These are phyloP conservation scores for Hypholoma fasciculare DNA, from an alignment of 768 basidiomycete genomes.

Conservation along the genomic window DNA sequence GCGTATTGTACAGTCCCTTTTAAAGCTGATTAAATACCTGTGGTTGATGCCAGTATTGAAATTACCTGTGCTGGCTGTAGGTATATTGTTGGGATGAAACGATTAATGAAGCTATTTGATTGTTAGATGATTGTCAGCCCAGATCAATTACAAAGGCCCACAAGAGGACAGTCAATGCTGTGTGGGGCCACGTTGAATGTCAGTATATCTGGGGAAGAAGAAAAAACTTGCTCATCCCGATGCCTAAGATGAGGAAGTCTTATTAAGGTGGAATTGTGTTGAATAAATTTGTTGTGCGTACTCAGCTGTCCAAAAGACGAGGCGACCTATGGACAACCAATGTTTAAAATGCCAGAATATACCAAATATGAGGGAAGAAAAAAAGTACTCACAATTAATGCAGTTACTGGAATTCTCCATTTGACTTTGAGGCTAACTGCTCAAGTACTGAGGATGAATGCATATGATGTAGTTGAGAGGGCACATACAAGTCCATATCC, in stretches of 20 bases:
- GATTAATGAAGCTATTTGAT: not conserved
- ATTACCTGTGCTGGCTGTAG: not conserved
- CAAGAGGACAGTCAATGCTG: not conserved
- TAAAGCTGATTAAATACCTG: not conserved
- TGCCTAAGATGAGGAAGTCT: not conserved
- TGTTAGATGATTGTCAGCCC: not conserved
- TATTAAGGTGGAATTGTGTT: not conserved
- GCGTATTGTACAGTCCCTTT: not conserved
- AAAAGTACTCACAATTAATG: not conserved
- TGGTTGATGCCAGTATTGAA: not conserved
- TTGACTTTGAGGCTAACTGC: not conserved
- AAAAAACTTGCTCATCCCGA: not conserved
- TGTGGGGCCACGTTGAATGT: not conserved
- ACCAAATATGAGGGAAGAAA: not conserved
- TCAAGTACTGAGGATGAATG: not conserved
- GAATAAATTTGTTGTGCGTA: not conserved
- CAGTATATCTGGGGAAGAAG: not conserved
- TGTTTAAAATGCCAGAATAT: not conserved
- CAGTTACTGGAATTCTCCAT: not conserved
- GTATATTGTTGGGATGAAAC: not conserved
- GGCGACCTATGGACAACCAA: not conserved
- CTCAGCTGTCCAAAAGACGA: not conserved
- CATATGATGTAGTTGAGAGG: not conserved
- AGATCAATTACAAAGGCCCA: not conserved
- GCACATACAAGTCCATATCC: not conserved